Conservation (phyloP, 768 basidiomycete species). For the Lyophyllum atratum region DNA sequence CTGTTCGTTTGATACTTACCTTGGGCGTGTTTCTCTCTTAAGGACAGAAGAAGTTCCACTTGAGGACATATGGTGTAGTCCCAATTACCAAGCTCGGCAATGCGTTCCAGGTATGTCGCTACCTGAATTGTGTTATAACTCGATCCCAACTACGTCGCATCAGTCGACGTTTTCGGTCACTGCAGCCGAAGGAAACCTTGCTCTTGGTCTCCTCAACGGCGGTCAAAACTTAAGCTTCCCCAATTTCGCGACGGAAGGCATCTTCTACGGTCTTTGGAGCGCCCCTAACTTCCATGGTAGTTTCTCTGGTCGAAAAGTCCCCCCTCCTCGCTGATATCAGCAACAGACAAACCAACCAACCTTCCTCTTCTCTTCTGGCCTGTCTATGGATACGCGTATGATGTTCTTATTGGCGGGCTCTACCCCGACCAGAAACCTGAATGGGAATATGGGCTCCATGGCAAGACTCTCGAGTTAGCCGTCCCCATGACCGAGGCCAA, state of each 20-base stretch:
- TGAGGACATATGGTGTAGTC: constrained; percentile 36
- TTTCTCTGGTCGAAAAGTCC: not conserved
- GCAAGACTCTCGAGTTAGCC: constrained; percentile 35
- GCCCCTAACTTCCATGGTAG: constrained; percentile 38
- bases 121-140: not conserved
- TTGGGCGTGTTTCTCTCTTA: not conserved
- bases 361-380: constrained; percentile 34
- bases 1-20: not conserved
- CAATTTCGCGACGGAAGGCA: constrained; percentile 33
- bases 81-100: constrained; percentile 26
- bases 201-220: constrained; percentile 28
- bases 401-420: constrained; percentile 38
- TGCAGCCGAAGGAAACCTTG: constrained; percentile 28
- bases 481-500: constrained; percentile 33
- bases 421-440: constrained; percentile 32
- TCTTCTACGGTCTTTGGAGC: constrained; percentile 33
- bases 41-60: constrained; percentile 38
- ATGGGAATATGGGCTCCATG: constrained; percentile 38
- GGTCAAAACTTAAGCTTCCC: constrained; percentile 33
- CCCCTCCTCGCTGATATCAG: not conserved
- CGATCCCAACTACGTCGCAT: not conserved
- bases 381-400: constrained; percentile 34
- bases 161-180: constrained; percentile 39
- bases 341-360: constrained; percentile 30
- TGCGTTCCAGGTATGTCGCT: constrained; percentile 32